Evolutionary conservation across 2,329 filamentous ascomycete genomes (phyloP), one percentile per base, ranked within the genome.

Genomic region (Aspergillus eucalypticola): DNA sequence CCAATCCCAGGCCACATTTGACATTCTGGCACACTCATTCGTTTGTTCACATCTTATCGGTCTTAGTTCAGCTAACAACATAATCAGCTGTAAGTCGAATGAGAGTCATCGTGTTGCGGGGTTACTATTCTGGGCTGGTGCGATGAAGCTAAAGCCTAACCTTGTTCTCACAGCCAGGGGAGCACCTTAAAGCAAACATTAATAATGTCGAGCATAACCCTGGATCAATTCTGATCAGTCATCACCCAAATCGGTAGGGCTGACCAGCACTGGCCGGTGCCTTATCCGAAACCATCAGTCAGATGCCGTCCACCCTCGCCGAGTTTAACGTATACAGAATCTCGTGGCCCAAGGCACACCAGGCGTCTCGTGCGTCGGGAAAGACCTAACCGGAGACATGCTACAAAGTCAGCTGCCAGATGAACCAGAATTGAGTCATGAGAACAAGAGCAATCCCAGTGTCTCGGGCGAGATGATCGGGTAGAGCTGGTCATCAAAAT

Each of bases 101-200:
- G 52, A 25, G 23, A n/a, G 39, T 54, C 15, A 39, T 25, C 27
- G 52, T n/a, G 25, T 7, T 54, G 52, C 39, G 53, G 53, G 53
- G 53, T 55, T 55, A 55, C 53, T 44, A 19, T 46, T 55, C 53
- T 35, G 53, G 41, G 53, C 39, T 55, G 53, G 53, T 44, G 39
- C 27, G 23, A 17, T 55, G 53, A 55, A 44, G 53, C 53, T 55
- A 55, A 55, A 55, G 38, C 42, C 39, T 32, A 46, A 55, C 39
- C 38, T 55, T 55, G 53, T 46, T 27, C 23, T 35, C 23, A 29
- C 53, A 32, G 25, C 41, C 27, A 23, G 38, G 32, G 27, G 17
- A 15, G 6, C 21, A 15, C 15, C 10, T 49, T 8, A 27, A 8
- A 17, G 21, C 6, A 8, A 49, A n/a, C 25, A 23, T 25, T 29